Evolutionary conservation across 345 rosid genomes (phyloP).

Genomic region (Litchi chinensis): DNA sequence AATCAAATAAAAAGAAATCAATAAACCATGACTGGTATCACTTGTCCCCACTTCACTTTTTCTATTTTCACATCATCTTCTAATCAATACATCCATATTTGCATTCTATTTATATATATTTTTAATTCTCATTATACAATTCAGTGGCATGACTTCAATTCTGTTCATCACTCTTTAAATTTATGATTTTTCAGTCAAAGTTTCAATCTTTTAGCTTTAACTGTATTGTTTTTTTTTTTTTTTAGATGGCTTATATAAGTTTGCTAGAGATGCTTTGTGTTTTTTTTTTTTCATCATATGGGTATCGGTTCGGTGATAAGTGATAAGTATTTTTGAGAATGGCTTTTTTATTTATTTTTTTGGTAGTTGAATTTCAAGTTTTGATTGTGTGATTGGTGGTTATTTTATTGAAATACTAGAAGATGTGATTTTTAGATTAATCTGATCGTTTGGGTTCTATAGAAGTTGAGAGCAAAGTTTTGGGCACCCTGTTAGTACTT

Average conservation of each 20-base stretch:
- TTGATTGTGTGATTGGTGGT: not conserved
- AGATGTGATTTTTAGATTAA: not conserved
- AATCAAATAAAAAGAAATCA: not conserved
- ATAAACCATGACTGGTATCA: slow-evolving; percentile 23
- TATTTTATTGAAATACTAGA: not conserved
- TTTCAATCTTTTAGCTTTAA: not conserved
- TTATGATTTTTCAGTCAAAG: not conserved
- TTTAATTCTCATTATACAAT: not conserved
- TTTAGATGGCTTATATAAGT: not conserved
- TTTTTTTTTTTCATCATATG: not conserved
- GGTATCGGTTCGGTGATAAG: not conserved
- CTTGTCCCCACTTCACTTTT: not conserved
- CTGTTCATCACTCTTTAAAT: not conserved
- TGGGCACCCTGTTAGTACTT: not conserved
- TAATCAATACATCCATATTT: not conserved
- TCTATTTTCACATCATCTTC: not conserved
- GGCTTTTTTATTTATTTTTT: not conserved
- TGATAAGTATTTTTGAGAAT: not conserved
- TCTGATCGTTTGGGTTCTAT: not conserved
- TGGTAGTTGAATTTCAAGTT: not conserved
- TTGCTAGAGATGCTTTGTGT: not conserved
- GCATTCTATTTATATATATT: not conserved
- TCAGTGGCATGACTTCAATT: not conserved
- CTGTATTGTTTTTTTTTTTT: not conserved
- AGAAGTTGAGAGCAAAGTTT: not conserved